Base-by-base conservation (phyloP, 495 filamentous ascomycete species). In the Xylaria venustula region DNA sequence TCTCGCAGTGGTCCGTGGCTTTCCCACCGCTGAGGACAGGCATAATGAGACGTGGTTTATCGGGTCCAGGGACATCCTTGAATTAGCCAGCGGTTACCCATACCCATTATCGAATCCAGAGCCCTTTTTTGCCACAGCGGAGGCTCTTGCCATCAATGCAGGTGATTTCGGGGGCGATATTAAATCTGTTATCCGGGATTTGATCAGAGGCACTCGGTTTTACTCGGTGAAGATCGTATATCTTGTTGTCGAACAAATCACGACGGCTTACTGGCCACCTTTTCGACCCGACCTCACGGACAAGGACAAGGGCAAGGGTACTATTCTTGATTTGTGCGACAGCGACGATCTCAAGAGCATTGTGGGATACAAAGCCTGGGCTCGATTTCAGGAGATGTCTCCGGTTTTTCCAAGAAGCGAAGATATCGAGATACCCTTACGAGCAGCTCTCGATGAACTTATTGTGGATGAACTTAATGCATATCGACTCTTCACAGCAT, bases 41-140 rank as follows among this genome's bases (percentile, higher is more conserved):
- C 50, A 71, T 28, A 71, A 66, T 11, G 65, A 66, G n/a, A 71
- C 68, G 4, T 71, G 68, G 65, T 71, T 71, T 41, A 64, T 71
- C 7, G 63, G 63, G 44, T 66, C 61, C 56, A 66, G 61, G 30
- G 68, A 71, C 45, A 60, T 68, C 37, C 68, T 71, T 5, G 68
- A 71, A 45, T 65, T 71, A 22, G 65, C 67, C 34, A 65, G 65
- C 47, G 68, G 68, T 30, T 71, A 71, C 37, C 68, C 68, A 22
- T 71, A 71, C 41, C 68, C 68, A 2, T 40, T 69, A 14, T 71
- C 68, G 20, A 69, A 69, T 48, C 66, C 66, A 17, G 66, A 69
- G 42, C 66, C 68, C 30, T 71, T 71, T 61, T 69, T 71, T 40
- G 51, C 64, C 7, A 60, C 64, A 9, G 64, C 66, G 15, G 66